phyloP scores from a whole-genome alignment of 345 rosid species.

The Streptanthus diversifolius region DNA sequence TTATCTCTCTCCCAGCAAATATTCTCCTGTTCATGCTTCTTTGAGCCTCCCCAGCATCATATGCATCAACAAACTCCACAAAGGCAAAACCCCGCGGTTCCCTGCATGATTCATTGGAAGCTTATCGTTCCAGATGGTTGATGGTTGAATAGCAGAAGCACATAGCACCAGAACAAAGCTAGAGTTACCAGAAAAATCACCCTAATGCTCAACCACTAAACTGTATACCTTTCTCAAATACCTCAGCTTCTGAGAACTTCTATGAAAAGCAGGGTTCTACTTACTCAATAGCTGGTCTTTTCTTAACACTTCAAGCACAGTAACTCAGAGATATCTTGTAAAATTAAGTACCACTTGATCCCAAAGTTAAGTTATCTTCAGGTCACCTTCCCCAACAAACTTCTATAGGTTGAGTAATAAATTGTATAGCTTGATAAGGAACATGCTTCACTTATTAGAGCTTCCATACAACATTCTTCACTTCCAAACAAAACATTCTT shows the following conservation, averaged over 20 bases:
- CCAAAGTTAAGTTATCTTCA: constrained; percentile 50
- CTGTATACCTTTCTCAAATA: constrained; percentile 36
- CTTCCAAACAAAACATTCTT: constrained; percentile 37
- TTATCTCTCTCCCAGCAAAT: constrained; percentile 83
- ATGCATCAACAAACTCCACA: constrained; percentile 91
- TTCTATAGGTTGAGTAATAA: constrained; percentile 63
- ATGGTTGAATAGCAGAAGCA: constrained; percentile 21
- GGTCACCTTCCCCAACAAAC: constrained; percentile 60
- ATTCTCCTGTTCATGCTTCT: constrained; percentile 79
- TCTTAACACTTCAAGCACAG: constrained; percentile 60
- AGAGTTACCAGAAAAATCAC: constrained; percentile 27
- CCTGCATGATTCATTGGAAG: constrained; percentile 40
- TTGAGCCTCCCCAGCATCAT: constrained; percentile 87
- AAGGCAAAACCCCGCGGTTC: constrained; percentile 97
- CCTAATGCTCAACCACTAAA: constrained; percentile 30
- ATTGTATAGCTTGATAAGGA: constrained; percentile 50
- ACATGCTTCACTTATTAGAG: constrained; percentile 40
- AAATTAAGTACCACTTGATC: constrained; percentile 67
- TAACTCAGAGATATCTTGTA: constrained; percentile 79
- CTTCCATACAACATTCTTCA: constrained; percentile 24
- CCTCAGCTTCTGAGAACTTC: constrained; percentile 44
- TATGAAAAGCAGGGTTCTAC: constrained; percentile 42
- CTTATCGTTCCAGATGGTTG: constrained; percentile 19
- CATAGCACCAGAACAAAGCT: not conserved
- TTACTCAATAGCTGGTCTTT: constrained; percentile 55